phyloP scores from a whole-genome alignment of 1,139 yeast species.

The Candida sp. region DNA sequence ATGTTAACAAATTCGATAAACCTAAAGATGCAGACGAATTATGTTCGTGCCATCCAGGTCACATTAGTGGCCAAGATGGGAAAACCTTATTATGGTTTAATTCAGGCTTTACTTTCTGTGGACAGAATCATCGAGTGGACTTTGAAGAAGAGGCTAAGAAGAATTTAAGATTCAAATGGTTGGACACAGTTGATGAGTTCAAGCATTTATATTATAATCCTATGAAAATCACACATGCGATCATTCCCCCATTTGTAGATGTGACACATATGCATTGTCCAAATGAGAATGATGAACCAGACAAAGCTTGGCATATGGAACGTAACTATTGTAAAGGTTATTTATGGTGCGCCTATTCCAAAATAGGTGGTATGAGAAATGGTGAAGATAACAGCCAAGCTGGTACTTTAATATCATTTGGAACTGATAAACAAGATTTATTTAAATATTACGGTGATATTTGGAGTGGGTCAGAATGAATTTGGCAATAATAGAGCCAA shows the following conservation, averaged over 20 bases:
- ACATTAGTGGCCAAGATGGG: constrained; percentile 29
- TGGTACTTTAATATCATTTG: constrained; percentile 24
- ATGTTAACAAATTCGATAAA: constrained; percentile 2
- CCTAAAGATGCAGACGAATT: constrained; percentile 27
- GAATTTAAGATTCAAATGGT: constrained; percentile 15
- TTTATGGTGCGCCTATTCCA: constrained; percentile 45
- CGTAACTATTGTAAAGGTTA: constrained; percentile 35
- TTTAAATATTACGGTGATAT: constrained; percentile 29
- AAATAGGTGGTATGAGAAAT: constrained; percentile 31
- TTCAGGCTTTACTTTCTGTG: constrained; percentile 32
- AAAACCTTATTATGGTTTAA: constrained; percentile 29
- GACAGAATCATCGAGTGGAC: constrained; percentile 20
- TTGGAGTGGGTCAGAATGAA: constrained; percentile 31
- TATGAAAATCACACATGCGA: constrained; percentile 20
- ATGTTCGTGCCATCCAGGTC: constrained; percentile 47
- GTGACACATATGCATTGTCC: constrained; percentile 20
- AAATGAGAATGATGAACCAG: constrained; percentile 25
- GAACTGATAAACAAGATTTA: constrained; percentile 15
- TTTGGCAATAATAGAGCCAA: not conserved
- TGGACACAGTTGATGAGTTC: constrained; percentile 15
- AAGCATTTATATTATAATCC: constrained; percentile 21
- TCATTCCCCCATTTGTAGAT: constrained; percentile 28
- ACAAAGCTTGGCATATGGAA: constrained; percentile 29
- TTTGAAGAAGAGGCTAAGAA: constrained; percentile 21
- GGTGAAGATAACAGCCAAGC: constrained; percentile 21